These are phyloP conservation scores for Gloeostereum incarnatum DNA, from an alignment of 768 basidiomycete species.

Conservation along the genomic window DNA sequence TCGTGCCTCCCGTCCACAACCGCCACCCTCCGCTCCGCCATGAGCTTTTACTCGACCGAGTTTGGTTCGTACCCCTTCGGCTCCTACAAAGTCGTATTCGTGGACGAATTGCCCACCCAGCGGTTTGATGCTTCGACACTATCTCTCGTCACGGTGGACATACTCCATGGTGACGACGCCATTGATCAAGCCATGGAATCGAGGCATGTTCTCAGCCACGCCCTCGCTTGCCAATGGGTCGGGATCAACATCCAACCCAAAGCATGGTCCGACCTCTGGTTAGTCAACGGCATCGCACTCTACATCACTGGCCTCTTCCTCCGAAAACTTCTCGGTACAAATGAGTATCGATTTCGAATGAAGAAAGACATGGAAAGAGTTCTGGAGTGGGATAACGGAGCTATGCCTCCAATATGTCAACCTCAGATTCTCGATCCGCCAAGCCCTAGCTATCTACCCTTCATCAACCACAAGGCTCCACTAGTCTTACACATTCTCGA, in stretches of 20 bases:
- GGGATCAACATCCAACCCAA: constrained; percentile 95
- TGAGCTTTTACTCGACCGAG: constrained; percentile 87
- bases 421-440: constrained; percentile 82
- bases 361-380: constrained; percentile 97
- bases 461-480: constrained; percentile 92
- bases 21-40: constrained; percentile 73
- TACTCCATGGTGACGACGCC: constrained; percentile 80
- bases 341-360: constrained; percentile 91
- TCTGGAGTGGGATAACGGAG: constrained; percentile 77
- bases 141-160: constrained; percentile 68
- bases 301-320: constrained; percentile 88
- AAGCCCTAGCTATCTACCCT: constrained; percentile 67
- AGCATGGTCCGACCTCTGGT: constrained; percentile 90
- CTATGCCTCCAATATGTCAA: constrained; percentile 90
- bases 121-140: constrained; percentile 83
- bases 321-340: constrained; percentile 83
- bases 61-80: constrained; percentile 95
- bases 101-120: constrained; percentile 77
- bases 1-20: constrained; percentile 59
- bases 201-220: constrained; percentile 76
- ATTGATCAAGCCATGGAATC: constrained; percentile 93
- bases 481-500: constrained; percentile 96
- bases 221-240: constrained; percentile 92
- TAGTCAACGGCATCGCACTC: constrained; percentile 88
- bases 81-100: constrained; percentile 91